Percentiles rank a stretch among this genome's conserved stretches.
Conservation (phyloP, 495 filamentous ascomycete species). For the Aspergillus olivimuriae region DNA sequence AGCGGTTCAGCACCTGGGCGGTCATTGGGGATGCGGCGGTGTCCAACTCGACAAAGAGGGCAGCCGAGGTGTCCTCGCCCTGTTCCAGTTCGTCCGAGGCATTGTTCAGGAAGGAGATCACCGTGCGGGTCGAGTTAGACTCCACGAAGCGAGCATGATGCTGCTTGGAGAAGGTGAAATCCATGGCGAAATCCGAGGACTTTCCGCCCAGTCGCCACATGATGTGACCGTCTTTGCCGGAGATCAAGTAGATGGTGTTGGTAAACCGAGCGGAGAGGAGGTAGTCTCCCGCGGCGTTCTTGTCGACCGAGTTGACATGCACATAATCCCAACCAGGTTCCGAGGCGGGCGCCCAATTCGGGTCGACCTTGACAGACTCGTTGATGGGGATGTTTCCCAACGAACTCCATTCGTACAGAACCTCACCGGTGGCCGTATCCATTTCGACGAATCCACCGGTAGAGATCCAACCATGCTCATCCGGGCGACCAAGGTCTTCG, state of each 20-base stretch:
- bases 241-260: conserved; percentile 50
- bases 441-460: conserved; percentile 40
- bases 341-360: conserved; percentile 6
- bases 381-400: conserved; percentile 34
- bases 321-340: conserved; percentile 36
- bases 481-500: conserved; percentile 37
- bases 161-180: conserved; percentile 53
- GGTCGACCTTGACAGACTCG: conserved; percentile 29
- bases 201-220: conserved; percentile 53
- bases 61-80: conserved; percentile 41
- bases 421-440: conserved; percentile 38
- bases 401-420: conserved; percentile 44
- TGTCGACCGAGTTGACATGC: conserved; percentile 39
- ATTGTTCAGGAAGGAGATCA: conserved; percentile 52
- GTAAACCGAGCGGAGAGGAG: conserved; percentile 53
- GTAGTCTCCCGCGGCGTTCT: conserved; percentile 46
- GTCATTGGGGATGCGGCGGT: conserved; percentile 31
- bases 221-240: conserved; percentile 47
- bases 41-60: conserved; percentile 49
- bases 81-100: conserved; percentile 36
- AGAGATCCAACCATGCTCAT: conserved; percentile 31
- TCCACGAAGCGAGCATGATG: conserved; percentile 53
- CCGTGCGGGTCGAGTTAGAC: conserved; percentile 42
- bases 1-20: conserved; percentile 35
- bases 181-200: conserved; percentile 33